A percentile compares a stretch with the other conserved stretches of the same genome.
Conservation (phyloP, 768 basidiomycete genomes). For the Amanita rimosa region DNA sequence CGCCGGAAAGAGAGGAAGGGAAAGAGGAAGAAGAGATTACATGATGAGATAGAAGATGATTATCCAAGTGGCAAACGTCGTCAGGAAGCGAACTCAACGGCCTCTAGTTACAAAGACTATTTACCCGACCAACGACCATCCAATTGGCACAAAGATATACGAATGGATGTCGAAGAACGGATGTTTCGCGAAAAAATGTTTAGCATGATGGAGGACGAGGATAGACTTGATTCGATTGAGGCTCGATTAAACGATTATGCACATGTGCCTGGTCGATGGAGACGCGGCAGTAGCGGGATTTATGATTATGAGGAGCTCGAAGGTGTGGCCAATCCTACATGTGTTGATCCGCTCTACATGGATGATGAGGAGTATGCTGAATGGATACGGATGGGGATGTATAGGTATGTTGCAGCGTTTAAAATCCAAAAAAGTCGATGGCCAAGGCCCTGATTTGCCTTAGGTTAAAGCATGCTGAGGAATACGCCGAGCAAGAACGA, state of each 20-base stretch:
- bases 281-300: slow-evolving; percentile 15
- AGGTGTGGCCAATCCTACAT: slow-evolving; percentile 28
- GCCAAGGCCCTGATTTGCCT: slow-evolving; percentile 1
- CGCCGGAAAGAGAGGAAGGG: slow-evolving; percentile 29
- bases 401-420: slow-evolving; percentile 35
- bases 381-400: slow-evolving; percentile 83
- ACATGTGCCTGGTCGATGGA: slow-evolving; percentile 69
- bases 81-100: slow-evolving; percentile 9
- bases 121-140: slow-evolving; percentile 17
- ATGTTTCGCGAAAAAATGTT: slow-evolving; percentile 66
- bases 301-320: slow-evolving; percentile 12
- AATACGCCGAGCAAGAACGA: slow-evolving; percentile 51
- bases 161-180: slow-evolving; percentile 48
- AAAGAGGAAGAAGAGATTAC: slow-evolving; percentile 16
- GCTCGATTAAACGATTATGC: slow-evolving; percentile 54
- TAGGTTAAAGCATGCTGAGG: slow-evolving; percentile 59
- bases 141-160: slow-evolving; percentile 27
- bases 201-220: slow-evolving; percentile 64
- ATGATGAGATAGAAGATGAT: slow-evolving; percentile 7
- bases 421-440: neutral
- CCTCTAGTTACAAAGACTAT: slow-evolving; percentile 31
- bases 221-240: slow-evolving; percentile 51
- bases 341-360: slow-evolving; percentile 40
- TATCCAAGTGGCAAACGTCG: slow-evolving; percentile 16
- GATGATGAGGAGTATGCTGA: slow-evolving; percentile 84